Evolutionary conservation across 2,329 filamentous ascomycete species (phyloP).

Genomic region (Parafenestella ontariensis): DNA sequence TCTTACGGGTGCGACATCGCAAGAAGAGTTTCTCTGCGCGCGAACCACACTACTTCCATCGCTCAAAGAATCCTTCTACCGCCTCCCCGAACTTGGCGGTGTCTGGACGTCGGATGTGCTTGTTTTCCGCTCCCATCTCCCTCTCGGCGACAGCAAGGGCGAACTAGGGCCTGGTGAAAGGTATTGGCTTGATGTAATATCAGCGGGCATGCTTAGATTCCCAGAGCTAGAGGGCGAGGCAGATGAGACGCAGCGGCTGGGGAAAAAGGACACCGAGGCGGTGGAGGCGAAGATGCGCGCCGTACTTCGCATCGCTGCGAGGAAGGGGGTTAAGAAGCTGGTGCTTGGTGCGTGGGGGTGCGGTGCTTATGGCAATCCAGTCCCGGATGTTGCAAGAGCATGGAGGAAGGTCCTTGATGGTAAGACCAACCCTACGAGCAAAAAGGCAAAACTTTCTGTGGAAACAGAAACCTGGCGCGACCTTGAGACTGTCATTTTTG

Average conservation of each 20-base stretch:
- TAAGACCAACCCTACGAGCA: slow-evolving; percentile 22
- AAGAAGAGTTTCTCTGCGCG: slow-evolving; percentile 69
- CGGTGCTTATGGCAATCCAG: slow-evolving; percentile 68
- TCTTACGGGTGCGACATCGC: slow-evolving; percentile 64
- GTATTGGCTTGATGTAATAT: slow-evolving; percentile 66
- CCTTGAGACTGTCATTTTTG: slow-evolving; percentile 64
- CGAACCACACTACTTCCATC: slow-evolving; percentile 67
- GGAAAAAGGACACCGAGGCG: slow-evolving; percentile 58
- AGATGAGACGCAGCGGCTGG: slow-evolving; percentile 40
- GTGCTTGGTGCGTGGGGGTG: slow-evolving; percentile 72
- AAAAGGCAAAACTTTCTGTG: slow-evolving; percentile 25
- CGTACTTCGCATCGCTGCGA: slow-evolving; percentile 61
- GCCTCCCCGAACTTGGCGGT: slow-evolving; percentile 64
- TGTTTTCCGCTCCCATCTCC: slow-evolving; percentile 58
- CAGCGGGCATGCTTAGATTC: slow-evolving; percentile 65
- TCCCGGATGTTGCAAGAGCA: slow-evolving; percentile 63
- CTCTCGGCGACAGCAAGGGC: slow-evolving; percentile 42
- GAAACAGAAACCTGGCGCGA: slow-evolving; percentile 50
- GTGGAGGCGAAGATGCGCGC: slow-evolving; percentile 63
- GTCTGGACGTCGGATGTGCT: slow-evolving; percentile 66
- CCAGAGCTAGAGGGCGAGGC: slow-evolving; percentile 59
- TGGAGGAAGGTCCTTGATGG: slow-evolving; percentile 55
- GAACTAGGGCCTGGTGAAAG: slow-evolving; percentile 57
- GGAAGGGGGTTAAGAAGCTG: slow-evolving; percentile 55
- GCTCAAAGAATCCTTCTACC: slow-evolving; percentile 65